Base-by-base conservation (phyloP, 2,329 filamentous ascomycete genomes). In the Diaporthe vexans region DNA sequence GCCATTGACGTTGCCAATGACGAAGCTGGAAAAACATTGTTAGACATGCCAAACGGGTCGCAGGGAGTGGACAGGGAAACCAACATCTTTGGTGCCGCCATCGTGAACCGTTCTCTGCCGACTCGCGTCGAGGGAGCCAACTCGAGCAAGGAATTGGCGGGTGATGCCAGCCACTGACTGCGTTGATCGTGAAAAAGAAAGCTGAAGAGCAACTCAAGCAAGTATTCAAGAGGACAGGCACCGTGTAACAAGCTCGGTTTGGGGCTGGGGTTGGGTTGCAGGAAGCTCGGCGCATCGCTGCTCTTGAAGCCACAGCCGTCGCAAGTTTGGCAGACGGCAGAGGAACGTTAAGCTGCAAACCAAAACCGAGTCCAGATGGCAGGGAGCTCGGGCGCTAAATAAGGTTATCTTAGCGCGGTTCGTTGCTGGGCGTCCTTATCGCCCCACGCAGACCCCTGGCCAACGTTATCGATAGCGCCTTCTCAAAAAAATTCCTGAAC, bases 1-100 rank as follows among this genome's bases (percentile, higher is more conserved):
- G 79, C 96, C 96, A 81, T 95, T 93, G 77, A 97, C 88, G 81
- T 92, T 92, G 73, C 97, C 97, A 76, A 98, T 86, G 52, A 98
- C 94, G 79, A 97, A 92, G 74, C 93, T 95, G 43, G 26, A 17
- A 33, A 69, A 72, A 78, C 59, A 77, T 72, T 11, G 24, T 46
- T 48, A 58, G 48, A 17, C 21, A 26, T 26, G 33, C 1, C 7
- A 46, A 17, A 26, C 1, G 46, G 19, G 3, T 4, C 15, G 37
- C 4, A 19, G n/a, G 35, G 1, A 3, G 9, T 21, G 35, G 48
- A 33, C 10, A 35, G 51, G 46, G 24, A 35, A 24, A 26, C 74
- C 1, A 10, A 75, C 74, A 75, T 75, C 58, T 75, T 75, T 37
- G 74, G 72, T 46, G 67, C 72, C 56, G 71, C 58, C 74, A 75